These are phyloP conservation scores for Aspergillus kassunensis DNA, from an alignment of 495 filamentous ascomycete species.

Conservation along the genomic window DNA sequence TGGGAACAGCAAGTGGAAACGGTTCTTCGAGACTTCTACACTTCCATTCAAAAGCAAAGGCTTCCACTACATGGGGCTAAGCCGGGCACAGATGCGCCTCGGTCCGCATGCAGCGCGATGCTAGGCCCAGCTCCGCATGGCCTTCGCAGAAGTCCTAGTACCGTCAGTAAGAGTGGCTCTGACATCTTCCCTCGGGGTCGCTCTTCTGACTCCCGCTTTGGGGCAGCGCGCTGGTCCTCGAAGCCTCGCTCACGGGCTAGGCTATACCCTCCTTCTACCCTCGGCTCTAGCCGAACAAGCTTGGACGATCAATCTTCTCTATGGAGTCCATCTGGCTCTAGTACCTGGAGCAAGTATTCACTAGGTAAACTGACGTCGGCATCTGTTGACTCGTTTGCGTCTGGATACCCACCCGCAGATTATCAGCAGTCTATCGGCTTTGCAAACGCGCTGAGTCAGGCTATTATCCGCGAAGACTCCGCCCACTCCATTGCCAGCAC, in stretches of 20 bases:
- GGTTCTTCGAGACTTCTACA: slow-evolving; percentile 89
- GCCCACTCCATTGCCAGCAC: slow-evolving; percentile 49
- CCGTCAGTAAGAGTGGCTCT: slow-evolving; percentile 83
- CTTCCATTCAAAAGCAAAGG: slow-evolving; percentile 77
- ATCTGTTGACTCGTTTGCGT: slow-evolving; percentile 84
- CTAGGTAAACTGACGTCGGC: slow-evolving; percentile 84
- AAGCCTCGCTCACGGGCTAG: slow-evolving; percentile 83
- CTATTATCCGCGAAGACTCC: slow-evolving; percentile 90
- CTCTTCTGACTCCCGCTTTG: slow-evolving; percentile 60
- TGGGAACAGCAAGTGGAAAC: slow-evolving; percentile 90
- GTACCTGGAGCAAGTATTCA: slow-evolving; percentile 93
- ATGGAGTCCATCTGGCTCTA: slow-evolving; percentile 85
- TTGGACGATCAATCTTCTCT: slow-evolving; percentile 86
- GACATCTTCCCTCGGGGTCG: slow-evolving; percentile 70
- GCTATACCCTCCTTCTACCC: slow-evolving; percentile 70
- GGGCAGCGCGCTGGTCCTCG: slow-evolving; percentile 69
- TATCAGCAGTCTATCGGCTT: slow-evolving; percentile 97
- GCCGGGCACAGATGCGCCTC: slow-evolving; percentile 37
- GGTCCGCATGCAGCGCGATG: slow-evolving; percentile 42
- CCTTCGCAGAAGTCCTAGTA: slow-evolving; percentile 82
- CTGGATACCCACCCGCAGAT: slow-evolving; percentile 72
- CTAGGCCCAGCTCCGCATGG: slow-evolving; percentile 46
- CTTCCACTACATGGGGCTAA: slow-evolving; percentile 76
- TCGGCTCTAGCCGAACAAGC: slow-evolving; percentile 90
- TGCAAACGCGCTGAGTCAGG: slow-evolving; percentile 92